Base-by-base conservation (phyloP, 345 rosid genomes). In the Hibiscus syriacus region DNA sequence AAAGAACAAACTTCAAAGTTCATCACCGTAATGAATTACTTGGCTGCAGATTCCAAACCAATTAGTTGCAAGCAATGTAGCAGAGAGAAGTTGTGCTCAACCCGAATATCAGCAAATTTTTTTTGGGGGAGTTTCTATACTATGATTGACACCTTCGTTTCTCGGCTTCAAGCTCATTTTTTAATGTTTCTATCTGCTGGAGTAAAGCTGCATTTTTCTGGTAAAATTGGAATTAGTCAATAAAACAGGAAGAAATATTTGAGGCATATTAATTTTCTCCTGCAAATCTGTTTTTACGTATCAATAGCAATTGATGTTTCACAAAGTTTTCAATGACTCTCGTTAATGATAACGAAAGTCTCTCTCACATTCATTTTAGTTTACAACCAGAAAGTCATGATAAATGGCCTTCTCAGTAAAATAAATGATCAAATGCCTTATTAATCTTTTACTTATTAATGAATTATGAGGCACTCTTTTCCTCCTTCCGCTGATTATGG, bases 161-260 rank as follows among this genome's bases (percentile, higher is more conserved):
- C 64, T 72, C 76, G 30, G 73, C 80, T 56, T 72, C 78, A 17
- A 87, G 81, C 70, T 80, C 90, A 36, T 71, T 66, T 49, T 82
- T 86, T 64, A 86, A 72, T 25, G 62, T 30, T 71, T 86, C 83
- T 75, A 90, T 64, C 57, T 75, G 78, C 54, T 52, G 61, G 22
- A 81, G 77, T 74, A 90, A 76, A 8, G 74, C 89, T 27, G 34
- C 66, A 64, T 86, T 90, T 79, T 79, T 91, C 93, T 90, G 83
- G 29, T 2, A 70, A 65, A 16, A 22, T 50, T 17, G 41, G 17
- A 53, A 54, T 10, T 41, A 30, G 22, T 41, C 2, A 70, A 66
- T 49, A 68, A 67, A 45, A 41, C 12, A 45, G 25, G 38, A 74
- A 39, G 53, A 5, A 6, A 66, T 49, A 52, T 27, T 5, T 17